Base-by-base conservation (phyloP, 768 basidiomycete species). In the Pholiota microspora region DNA sequence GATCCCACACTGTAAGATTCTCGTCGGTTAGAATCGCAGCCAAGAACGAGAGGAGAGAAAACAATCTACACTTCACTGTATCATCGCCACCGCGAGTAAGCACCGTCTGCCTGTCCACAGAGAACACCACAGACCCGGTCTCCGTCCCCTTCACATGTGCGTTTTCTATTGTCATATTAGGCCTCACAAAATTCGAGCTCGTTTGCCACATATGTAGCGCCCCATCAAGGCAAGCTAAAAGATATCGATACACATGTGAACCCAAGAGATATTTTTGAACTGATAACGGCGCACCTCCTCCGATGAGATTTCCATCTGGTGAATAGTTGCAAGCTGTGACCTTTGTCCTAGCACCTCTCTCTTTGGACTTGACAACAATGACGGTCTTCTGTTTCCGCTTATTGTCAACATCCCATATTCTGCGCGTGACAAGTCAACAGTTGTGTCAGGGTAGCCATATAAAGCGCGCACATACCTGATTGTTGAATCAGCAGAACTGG, bases 351-450 rank as follows among this genome's bases (percentile, higher is more conserved):
- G 92, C 88, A 28, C 97, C 97, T 54, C 95, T 79, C 61, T 98
- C 94, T 67, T 95, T 98, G 7, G 91, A 94, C 73, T 95, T 96
- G 64, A 96, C 93, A 13, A 98, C 94, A 62, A 99, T 96, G 38
- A 97, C 94, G 0, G 86, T 81, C 74, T 94, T 98, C 65, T 97
- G 94, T 71, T 98, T 97, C 48, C 92, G 84, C 68, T 86, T 92
- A 64, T 94, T 86, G 67, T 93, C 89, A 29, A 86, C 82, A 62
- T 98, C 90, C 97, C 97, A 99, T 70, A 99, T 89, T 56, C 94
- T 95, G 54, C 49, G 32, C 21, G 21, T 36, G 25, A 13, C 10
- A 28, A 28, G 35, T 31, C 28, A 42, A 36, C 24, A 58, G 35
- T 21, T 34, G 16, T 18, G 27, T 53, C 18, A 29, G 42, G 31